A percentile compares a stretch with the other conserved stretches of the same genome.
Evolutionary conservation across 2,329 filamentous ascomycete species (phyloP).

Genomic region (Xenoacremonium recifei): DNA sequence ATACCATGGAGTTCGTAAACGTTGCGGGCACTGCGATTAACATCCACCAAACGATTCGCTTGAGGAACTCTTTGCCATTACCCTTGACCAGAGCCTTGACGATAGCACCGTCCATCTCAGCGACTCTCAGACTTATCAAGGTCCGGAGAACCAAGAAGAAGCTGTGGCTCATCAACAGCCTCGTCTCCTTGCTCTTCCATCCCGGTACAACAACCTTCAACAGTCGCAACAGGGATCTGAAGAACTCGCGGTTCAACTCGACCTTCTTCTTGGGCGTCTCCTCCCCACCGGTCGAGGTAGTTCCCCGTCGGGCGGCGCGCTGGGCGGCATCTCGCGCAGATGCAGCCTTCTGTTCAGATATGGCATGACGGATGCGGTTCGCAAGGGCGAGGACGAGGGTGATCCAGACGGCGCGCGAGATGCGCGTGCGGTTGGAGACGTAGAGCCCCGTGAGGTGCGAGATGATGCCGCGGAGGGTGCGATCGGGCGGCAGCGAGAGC

Average conservation of each 20-base stretch:
- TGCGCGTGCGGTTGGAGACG: constrained; percentile 73
- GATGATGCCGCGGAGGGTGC: constrained; percentile 63
- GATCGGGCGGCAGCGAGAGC: constrained; percentile 58
- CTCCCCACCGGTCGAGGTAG: constrained; percentile 40
- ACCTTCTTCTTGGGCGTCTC: constrained; percentile 69
- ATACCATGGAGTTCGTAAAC: constrained; percentile 97
- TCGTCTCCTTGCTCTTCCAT: constrained; percentile 83
- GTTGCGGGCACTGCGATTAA: constrained; percentile 91
- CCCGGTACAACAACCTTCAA: constrained; percentile 87
- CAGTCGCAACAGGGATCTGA: constrained; percentile 72
- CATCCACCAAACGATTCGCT: constrained; percentile 97
- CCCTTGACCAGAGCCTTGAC: constrained; percentile 92
- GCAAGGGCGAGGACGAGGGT: constrained; percentile 76
- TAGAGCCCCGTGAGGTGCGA: constrained; percentile 70
- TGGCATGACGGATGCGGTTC: constrained; percentile 86
- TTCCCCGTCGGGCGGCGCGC: constrained; percentile 46
- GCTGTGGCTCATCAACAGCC: constrained; percentile 85
- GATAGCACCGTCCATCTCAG: constrained; percentile 89
- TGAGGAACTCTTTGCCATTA: constrained; percentile 84
- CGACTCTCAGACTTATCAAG: constrained; percentile 91
- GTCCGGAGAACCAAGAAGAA: constrained; percentile 90
- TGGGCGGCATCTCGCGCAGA: constrained; percentile 65
- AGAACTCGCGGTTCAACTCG: constrained; percentile 83
- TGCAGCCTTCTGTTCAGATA: constrained; percentile 89
- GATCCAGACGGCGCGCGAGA: constrained; percentile 81